Percentiles rank a stretch among this genome's conserved stretches.
These are phyloP conservation scores for Aquilaria agallochum DNA, from an alignment of 441 rosid species.

Conservation along the genomic window DNA sequence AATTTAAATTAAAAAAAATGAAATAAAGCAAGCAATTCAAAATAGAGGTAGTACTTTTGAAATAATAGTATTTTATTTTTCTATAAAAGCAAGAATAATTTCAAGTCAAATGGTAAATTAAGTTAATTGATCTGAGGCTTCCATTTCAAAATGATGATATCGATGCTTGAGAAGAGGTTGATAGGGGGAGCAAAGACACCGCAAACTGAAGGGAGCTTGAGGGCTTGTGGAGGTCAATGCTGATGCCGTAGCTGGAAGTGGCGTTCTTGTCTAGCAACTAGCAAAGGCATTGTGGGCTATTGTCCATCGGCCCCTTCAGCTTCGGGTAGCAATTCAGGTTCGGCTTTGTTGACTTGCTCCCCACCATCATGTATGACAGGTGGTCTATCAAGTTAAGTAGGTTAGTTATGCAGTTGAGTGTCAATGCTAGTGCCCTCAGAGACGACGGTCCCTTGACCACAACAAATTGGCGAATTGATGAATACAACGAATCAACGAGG, in stretches of 20 bases:
- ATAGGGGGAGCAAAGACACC: conserved; percentile 45
- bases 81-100: too few relatives aligned
- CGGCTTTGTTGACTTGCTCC: conserved; percentile 53
- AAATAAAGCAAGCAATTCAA: neutral
- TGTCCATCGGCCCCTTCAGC: conserved; percentile 67
- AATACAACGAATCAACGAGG: too few relatives aligned
- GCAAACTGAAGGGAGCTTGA: conserved; percentile 60
- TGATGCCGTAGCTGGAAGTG: conserved; percentile 26
- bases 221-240: conserved; percentile 42
- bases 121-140: too few relatives aligned
- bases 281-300: conserved; percentile 17
- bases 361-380: conserved; percentile 41
- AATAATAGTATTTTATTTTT: too few relatives aligned
- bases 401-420: conserved; percentile 36
- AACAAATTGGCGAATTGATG: too few relatives aligned
- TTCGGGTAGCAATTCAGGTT: conserved; percentile 75
- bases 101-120: too few relatives aligned
- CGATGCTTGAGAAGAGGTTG: conserved; percentile 47
- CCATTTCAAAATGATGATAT: too few relatives aligned
- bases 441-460: neutral
- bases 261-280: conserved; percentile 32
- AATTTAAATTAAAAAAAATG: neutral
- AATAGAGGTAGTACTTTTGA: too few relatives aligned
- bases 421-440: conserved; percentile 20
- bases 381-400: conserved; percentile 63